Evolutionary conservation across 1,284 basidiomycete species (phyloP), one percentile per base, ranked within the genome.

Genomic region (Ganoderma lingzhi): DNA sequence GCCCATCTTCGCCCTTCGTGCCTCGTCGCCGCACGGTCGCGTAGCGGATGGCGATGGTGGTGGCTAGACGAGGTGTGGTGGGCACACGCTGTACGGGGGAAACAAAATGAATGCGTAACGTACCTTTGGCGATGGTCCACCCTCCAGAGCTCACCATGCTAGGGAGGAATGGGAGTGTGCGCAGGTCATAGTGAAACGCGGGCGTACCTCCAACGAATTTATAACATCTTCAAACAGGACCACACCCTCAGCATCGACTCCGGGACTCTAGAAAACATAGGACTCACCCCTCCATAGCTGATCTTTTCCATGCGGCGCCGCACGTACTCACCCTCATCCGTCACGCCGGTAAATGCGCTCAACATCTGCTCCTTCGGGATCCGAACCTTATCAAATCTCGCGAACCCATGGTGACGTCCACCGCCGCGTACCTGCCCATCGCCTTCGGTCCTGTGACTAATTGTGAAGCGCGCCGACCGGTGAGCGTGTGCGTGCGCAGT

Each of bases 21-120:
- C 91, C 90, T 79, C 95, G 94, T 45, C 93, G 82, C 8, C 93
- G 87, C 39, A 93, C 89, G 15, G 89, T 90, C 6, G 88, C 84
- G 75, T 95, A 96, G 3, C 93, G 88, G 41, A 93, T 88, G 0
- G 93, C 85, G 60, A 95, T 86, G 0, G 93, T 94, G 0, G 86
- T 87, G 15, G 59, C 59, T 35, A 35, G 35, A 35, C 4, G 35
- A 8, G 35, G 35, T 23, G 8, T 1, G 8, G 35, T 35, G 3
- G 35, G 35, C 35, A 35, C 8, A 35, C 35, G 1, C 35, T 35
- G 35, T 1, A 35, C 35, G 35, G 35, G 35, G 35, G 35, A 35
- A 35, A 35, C 35, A 1, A 35, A 35, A 35, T 8, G 35, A 35
- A 35, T 1, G 1, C 35, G 8, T 3, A 35, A 8, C 6, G 12